Evolutionary conservation across 805 yeast genomes (phyloP).

Genomic region (Candida rishiriensis): DNA sequence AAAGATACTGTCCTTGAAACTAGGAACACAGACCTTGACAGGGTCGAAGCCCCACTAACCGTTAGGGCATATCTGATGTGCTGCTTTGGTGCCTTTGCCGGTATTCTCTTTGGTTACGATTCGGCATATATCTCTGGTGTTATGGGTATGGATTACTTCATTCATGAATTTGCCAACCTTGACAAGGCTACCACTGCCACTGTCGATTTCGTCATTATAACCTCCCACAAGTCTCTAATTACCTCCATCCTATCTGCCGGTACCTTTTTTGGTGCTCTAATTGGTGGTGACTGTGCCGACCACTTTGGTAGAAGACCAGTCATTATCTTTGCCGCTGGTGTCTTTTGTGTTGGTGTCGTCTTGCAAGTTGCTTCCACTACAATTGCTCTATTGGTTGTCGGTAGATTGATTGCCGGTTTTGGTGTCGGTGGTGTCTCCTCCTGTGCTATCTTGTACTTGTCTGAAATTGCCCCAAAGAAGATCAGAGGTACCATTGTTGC

Average conservation of each 20-base stretch:
- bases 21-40: slow-evolving; percentile 13
- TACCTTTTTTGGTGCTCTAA: slow-evolving; percentile 63
- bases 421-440: slow-evolving; percentile 80
- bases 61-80: slow-evolving; percentile 36
- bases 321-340: slow-evolving; percentile 37
- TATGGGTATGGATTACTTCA: slow-evolving; percentile 53
- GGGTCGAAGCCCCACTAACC: slow-evolving; percentile 35
- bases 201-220: slow-evolving; percentile 17
- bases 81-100: slow-evolving; percentile 64
- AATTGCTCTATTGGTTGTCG: slow-evolving; percentile 52
- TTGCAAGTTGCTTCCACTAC: slow-evolving; percentile 44
- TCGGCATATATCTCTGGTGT: slow-evolving; percentile 67
- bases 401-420: slow-evolving; percentile 68
- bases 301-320: slow-evolving; percentile 45
- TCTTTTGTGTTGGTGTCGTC: slow-evolving; percentile 45
- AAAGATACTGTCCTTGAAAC: background rate
- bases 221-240: slow-evolving; percentile 40
- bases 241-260: slow-evolving; percentile 76
- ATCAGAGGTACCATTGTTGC: slow-evolving; percentile 76
- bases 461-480: slow-evolving; percentile 75
- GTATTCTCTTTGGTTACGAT: slow-evolving; percentile 64
- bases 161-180: slow-evolving; percentile 25
- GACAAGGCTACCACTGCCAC: slow-evolving; percentile 13
- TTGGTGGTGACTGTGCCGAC: slow-evolving; percentile 51
- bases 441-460: slow-evolving; percentile 71